Conservation (phyloP, 306 rosid species). For the Lotus japonicus region DNA sequence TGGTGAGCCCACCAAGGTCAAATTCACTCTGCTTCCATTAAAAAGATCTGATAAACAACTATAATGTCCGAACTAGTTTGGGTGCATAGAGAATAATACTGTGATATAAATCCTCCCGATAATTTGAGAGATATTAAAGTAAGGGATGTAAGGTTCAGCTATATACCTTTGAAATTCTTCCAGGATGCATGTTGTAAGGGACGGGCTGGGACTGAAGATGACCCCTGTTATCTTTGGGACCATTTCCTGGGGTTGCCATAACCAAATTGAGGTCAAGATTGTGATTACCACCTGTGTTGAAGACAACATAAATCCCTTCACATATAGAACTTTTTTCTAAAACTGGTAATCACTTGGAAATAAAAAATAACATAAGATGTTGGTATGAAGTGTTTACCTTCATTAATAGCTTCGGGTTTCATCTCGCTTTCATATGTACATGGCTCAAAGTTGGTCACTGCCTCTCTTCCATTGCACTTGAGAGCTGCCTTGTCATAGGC, state of each 20-base stretch:
- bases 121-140: background rate
- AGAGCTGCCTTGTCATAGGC: conserved; percentile 98
- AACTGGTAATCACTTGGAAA: background rate
- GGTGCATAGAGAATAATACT: background rate
- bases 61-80: background rate
- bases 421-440: conserved; percentile 70
- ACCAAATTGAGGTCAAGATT: conserved; percentile 93
- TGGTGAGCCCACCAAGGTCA: background rate
- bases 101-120: background rate
- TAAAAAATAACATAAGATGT: background rate
- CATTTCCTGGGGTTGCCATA: conserved; percentile 57
- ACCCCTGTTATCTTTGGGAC: conserved; percentile 45
- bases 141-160: background rate
- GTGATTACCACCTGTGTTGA: conserved; percentile 52
- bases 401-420: conserved; percentile 41
- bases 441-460: conserved; percentile 91
- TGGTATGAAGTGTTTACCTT: conserved; percentile 47
- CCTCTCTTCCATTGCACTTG: conserved; percentile 96
- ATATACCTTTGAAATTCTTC: conserved; percentile 58
- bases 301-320: conserved; percentile 4
- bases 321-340: background rate
- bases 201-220: conserved; percentile 47
- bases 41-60: background rate
- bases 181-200: conserved; percentile 35
- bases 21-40: background rate